A percentile compares a stretch with the other conserved stretches of the same genome.
phyloP scores from a whole-genome alignment of 2,329 filamentous ascomycete species.

The Penicillium sclerotiorum region DNA sequence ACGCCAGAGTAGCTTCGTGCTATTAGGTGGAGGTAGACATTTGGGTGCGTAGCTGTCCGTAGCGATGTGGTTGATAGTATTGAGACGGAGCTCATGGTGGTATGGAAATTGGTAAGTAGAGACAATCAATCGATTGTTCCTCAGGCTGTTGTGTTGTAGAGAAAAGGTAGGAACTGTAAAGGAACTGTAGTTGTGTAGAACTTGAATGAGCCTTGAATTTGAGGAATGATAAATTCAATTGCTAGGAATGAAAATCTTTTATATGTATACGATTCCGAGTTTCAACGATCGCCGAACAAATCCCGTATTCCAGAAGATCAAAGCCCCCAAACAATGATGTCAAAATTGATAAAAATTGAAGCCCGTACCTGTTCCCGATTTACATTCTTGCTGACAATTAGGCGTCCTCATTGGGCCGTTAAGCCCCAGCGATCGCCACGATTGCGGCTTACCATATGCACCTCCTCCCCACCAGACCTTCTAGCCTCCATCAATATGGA shows the following conservation, averaged over 20 bases:
- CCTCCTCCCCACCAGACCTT: neutral
- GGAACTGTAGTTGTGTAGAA: too few species aligned
- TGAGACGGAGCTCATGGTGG: constrained; percentile 34
- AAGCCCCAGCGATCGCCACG: constrained; percentile 5
- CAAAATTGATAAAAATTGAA: neutral
- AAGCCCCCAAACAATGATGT: neutral
- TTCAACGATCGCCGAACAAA: constrained; percentile 9
- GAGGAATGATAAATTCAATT: neutral
- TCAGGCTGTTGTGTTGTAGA: neutral
- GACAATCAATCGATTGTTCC: neutral
- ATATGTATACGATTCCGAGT: constrained; percentile 2
- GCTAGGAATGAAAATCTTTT: neutral
- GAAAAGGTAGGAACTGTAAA: too few species aligned
- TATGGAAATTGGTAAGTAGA: neutral
- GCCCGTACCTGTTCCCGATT: neutral
- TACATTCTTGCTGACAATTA: constrained; percentile 14
- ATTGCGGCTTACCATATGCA: neutral
- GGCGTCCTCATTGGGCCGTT: constrained; percentile 9
- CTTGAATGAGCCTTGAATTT: too few species aligned
- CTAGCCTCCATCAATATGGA: neutral
- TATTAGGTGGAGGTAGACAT: constrained; percentile 27
- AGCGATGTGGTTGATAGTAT: constrained; percentile 30
- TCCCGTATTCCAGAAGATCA: too few species aligned
- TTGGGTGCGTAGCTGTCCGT: constrained; percentile 30
- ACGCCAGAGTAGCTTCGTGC: constrained; percentile 29